phyloP scores from a whole-genome alignment of 2,329 filamentous ascomycete species.

The Chrysosporium queenslandicum region DNA sequence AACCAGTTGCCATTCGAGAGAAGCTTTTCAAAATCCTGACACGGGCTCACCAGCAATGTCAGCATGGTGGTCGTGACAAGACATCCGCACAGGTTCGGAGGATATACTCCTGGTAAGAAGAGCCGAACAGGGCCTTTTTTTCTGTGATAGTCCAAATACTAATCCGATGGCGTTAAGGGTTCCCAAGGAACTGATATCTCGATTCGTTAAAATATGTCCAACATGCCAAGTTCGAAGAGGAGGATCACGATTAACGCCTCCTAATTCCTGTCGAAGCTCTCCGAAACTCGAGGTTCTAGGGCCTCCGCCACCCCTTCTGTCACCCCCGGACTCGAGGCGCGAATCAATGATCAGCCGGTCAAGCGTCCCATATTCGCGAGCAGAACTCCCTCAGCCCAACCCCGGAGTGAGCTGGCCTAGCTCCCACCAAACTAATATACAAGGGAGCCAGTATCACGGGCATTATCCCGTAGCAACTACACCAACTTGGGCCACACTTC shows the following conservation, averaged over 20 bases:
- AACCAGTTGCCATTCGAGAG: conserved; percentile 45
- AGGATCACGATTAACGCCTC: conserved; percentile 33
- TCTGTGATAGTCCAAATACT: neutral
- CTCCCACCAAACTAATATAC: conserved; percentile 16
- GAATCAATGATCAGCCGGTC: conserved; percentile 28
- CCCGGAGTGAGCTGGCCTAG: conserved; percentile 12
- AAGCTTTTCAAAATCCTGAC: conserved; percentile 44
- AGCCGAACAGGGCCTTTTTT: neutral
- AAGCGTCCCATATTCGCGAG: conserved; percentile 12
- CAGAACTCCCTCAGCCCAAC: conserved; percentile 12
- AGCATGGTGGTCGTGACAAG: conserved; percentile 45
- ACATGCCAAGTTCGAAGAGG: conserved; percentile 41
- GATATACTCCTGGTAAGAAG: conserved; percentile 41
- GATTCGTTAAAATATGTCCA: conserved; percentile 43
- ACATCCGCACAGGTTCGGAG: conserved; percentile 43
- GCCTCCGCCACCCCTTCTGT: conserved; percentile 30
- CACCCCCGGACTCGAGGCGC: conserved; percentile 29
- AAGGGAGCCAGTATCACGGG: conserved; percentile 19
- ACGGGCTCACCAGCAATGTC: conserved; percentile 41
- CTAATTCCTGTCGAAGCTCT: conserved; percentile 33
- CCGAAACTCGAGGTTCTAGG: conserved; percentile 27
- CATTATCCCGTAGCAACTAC: conserved; percentile 23
- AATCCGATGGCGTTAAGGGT: conserved; percentile 31
- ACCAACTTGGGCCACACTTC: conserved; percentile 14
- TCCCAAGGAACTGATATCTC: conserved; percentile 43